Evolutionary conservation across 192 early-diverging fungal genomes (phyloP), one percentile per base, ranked within the genome.

Genomic region (Coemansia sp.): DNA sequence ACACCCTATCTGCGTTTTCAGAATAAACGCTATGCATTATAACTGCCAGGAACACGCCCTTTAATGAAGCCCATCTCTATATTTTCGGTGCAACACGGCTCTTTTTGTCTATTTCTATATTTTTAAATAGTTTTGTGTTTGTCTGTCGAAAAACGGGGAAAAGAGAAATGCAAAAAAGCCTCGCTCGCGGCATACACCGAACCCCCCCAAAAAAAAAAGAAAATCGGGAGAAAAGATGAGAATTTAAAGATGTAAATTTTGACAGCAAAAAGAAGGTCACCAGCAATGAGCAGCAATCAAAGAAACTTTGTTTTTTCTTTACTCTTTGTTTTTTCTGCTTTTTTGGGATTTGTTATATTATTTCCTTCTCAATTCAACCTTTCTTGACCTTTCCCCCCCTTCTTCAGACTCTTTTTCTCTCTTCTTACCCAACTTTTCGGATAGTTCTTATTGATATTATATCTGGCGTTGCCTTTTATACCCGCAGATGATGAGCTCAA

Each of bases 401-500:
- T 62, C 61, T 54, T 59, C 58, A 40, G 47, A 48, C 26, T 26
- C 26, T 12, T 57, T n/a, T 48, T 10, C 52, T 61, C 41, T 23
- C 37, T 40, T 68, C 21, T 49, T 40, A 49, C 15, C 54, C 32
- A 32, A 1, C 26, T 15, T 15, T 15, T 48, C 3, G 47, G 12
- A 48, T 48, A n/a, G 2, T 40, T 52, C 38, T 41, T 13, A 32
- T 60, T 50, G 10, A 23, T 4, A 23, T 26, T 39, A 9, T 21
- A 11, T 57, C 63, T 67, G 32, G 26, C 61, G 32, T 26, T 10
- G 16, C 32, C 37, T 40, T 59, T 26, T 26, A 26, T 26, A 26
- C 3, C 26, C 26, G 39, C 37, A 59, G 56, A 80, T 75, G 72
- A 81, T 81, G 78, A 81, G 78, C 61, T 72, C 73, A 19, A 57